Conservation (phyloP, 495 filamentous ascomycete species). For the Penicillium bialowiezense region DNA sequence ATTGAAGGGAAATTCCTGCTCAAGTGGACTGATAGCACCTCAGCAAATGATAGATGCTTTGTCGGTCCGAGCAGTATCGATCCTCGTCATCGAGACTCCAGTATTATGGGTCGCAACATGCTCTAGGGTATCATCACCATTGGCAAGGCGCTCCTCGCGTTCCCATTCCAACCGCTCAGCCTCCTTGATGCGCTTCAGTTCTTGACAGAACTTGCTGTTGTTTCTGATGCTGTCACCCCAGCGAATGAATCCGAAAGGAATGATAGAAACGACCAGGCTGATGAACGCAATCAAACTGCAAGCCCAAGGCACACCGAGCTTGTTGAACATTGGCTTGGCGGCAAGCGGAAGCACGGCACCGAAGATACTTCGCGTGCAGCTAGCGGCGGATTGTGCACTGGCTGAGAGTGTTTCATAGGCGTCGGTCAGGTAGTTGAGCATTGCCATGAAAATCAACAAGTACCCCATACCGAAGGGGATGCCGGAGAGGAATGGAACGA, state of each 20-base stretch:
- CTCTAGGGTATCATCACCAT: conserved; percentile 7
- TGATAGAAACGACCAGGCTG: conserved; percentile 29
- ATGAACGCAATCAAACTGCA: conserved; percentile 42
- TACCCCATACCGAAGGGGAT: conserved; percentile 41
- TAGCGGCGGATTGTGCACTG: conserved; percentile 40
- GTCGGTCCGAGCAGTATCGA: conserved; percentile 25
- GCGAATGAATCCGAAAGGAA: conserved; percentile 37
- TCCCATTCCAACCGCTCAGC: conserved; percentile 20
- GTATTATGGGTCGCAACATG: conserved; percentile 13
- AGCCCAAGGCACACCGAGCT: conserved; percentile 42
- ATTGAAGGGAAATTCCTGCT: background rate
- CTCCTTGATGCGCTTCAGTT: conserved; percentile 36
- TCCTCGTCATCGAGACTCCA: conserved; percentile 11
- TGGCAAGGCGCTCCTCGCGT: conserved; percentile 13
- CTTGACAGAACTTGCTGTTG: conserved; percentile 38
- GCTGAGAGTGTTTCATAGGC: conserved; percentile 44
- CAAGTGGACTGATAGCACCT: background rate
- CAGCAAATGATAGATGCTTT: conserved; percentile 25
- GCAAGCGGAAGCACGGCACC: conserved; percentile 45
- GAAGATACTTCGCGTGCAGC: conserved; percentile 37
- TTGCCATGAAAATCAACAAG: conserved; percentile 45
- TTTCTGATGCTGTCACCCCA: conserved; percentile 33
- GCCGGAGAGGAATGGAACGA: conserved; percentile 36
- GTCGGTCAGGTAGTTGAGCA: conserved; percentile 47
- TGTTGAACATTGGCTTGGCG: conserved; percentile 36